These are phyloP conservation scores for Xylariomycetidae sp. DNA, from an alignment of 2,329 filamentous ascomycete genomes.

Conservation along the genomic window DNA sequence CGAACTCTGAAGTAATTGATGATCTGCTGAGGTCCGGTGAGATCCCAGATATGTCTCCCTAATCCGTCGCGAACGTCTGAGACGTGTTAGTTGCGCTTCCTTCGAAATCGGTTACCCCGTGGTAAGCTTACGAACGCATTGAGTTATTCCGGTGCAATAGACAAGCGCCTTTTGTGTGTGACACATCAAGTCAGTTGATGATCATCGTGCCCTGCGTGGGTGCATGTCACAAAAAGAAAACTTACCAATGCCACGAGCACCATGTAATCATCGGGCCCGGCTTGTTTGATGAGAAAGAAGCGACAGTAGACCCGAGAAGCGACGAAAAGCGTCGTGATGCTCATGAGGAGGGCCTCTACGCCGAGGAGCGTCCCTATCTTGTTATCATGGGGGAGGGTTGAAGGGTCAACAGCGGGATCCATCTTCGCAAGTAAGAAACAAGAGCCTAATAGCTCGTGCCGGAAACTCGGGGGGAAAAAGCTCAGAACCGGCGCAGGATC, in stretches of 20 bases:
- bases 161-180: slow-evolving; percentile 15
- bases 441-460: no score
- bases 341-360: slow-evolving; percentile 17
- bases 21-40: slow-evolving; percentile 7
- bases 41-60: slow-evolving; percentile 18
- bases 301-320: slow-evolving; percentile 27
- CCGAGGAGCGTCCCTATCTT: slow-evolving; percentile 18
- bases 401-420: slow-evolving; percentile 8
- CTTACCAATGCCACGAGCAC: slow-evolving; percentile 32
- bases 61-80: slow-evolving; percentile 19
- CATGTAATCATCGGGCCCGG: slow-evolving; percentile 28
- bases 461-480: no score
- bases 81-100: no score
- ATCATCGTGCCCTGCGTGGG: no score
- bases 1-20: slow-evolving; percentile 16
- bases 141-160: slow-evolving; percentile 16
- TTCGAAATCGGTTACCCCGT: no score
- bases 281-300: slow-evolving; percentile 19
- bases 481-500: no score
- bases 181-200: slow-evolving; percentile 2
- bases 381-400: slow-evolving; percentile 13
- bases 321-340: slow-evolving; percentile 19
- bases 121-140: slow-evolving; percentile 17
- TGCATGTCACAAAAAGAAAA: no score
- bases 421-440: no score